Percentiles rank a stretch among this genome's conserved stretches.
phyloP scores from a whole-genome alignment of 1,284 basidiomycete species.

The Ganoderma boninense region DNA sequence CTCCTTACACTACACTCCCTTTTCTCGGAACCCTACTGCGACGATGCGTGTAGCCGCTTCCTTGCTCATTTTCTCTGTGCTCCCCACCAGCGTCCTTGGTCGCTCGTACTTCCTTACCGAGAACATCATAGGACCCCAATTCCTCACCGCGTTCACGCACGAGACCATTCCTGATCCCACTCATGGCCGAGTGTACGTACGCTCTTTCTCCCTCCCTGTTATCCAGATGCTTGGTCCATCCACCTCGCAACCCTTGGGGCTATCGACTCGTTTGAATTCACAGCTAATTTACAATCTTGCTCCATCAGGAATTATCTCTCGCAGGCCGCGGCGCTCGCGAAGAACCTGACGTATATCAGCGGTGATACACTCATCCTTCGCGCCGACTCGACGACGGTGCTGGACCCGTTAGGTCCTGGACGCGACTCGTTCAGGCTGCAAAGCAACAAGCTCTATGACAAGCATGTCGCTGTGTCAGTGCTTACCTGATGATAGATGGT shows the following conservation, averaged over 20 bases:
- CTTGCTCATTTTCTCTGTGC: not conserved
- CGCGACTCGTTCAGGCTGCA: constrained; percentile 66
- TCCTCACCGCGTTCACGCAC: constrained; percentile 47
- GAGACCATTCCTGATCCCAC: constrained; percentile 63
- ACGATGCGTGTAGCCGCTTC: not conserved
- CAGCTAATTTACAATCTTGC: not conserved
- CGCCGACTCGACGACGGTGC: constrained; percentile 56
- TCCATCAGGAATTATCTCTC: constrained; percentile 44
- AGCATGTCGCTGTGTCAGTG: constrained; percentile 64
- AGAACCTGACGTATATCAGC: constrained; percentile 41
- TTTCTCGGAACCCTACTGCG: not conserved
- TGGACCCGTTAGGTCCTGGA: constrained; percentile 57
- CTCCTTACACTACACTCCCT: not conserved
- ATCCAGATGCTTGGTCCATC: not conserved
- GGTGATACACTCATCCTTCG: constrained; percentile 49
- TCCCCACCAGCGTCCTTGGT: not conserved
- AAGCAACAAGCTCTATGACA: constrained; percentile 59
- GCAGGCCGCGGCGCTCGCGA: constrained; percentile 38
- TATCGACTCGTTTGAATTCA: not conserved
- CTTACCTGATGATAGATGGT: not conserved
- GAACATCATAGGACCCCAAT: not conserved
- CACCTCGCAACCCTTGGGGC: not conserved
- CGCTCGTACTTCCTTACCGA: not conserved
- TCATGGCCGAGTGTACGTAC: constrained; percentile 62
- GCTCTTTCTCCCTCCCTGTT: not conserved